A percentile compares a stretch with the other conserved stretches of the same genome.
Conservation (phyloP, 495 filamentous ascomycete genomes). For the Evansstolkia leycettana region DNA sequence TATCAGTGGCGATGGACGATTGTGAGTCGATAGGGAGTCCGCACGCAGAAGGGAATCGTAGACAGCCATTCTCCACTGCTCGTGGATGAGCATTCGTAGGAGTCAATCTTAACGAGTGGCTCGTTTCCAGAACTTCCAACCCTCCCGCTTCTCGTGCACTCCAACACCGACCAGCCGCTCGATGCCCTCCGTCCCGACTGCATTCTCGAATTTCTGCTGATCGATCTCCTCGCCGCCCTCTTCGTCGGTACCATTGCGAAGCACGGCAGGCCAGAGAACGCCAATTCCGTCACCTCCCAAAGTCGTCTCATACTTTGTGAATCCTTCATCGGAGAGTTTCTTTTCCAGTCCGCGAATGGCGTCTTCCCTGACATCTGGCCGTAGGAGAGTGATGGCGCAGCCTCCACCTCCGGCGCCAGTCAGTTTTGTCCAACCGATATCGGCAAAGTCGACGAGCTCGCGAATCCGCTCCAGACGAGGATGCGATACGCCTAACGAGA, state of each 20-base stretch:
- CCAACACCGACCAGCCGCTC: slow-evolving; percentile 53
- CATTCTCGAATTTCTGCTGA: slow-evolving; percentile 78
- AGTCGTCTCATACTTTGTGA: slow-evolving; percentile 72
- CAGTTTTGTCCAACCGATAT: slow-evolving; percentile 94
- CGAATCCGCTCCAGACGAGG: slow-evolving; percentile 84
- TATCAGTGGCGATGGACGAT: too few relatives aligned
- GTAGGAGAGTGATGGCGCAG: slow-evolving; percentile 83
- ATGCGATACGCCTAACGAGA: slow-evolving; percentile 84
- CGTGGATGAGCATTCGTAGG: too few relatives aligned
- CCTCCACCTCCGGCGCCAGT: slow-evolving; percentile 93
- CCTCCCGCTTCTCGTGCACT: slow-evolving; percentile 56
- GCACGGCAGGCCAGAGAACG: slow-evolving; percentile 79
- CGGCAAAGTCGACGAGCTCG: slow-evolving; percentile 76
- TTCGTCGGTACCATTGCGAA: slow-evolving; percentile 59
- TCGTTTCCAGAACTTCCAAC: slow-evolving; percentile 90
- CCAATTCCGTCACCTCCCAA: slow-evolving; percentile 87
- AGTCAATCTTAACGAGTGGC: slow-evolving; percentile 8
- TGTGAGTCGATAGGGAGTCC: too few relatives aligned
- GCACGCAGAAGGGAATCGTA: too few relatives aligned
- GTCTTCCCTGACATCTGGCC: slow-evolving; percentile 42
- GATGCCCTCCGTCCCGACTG: slow-evolving; percentile 67
- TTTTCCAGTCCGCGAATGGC: slow-evolving; percentile 47
- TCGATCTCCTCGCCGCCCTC: slow-evolving; percentile 85
- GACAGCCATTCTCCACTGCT: too few relatives aligned
- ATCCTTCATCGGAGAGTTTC: slow-evolving; percentile 62